Conservation (phyloP, 1,284 basidiomycete species). For the Trametes pubescens region DNA sequence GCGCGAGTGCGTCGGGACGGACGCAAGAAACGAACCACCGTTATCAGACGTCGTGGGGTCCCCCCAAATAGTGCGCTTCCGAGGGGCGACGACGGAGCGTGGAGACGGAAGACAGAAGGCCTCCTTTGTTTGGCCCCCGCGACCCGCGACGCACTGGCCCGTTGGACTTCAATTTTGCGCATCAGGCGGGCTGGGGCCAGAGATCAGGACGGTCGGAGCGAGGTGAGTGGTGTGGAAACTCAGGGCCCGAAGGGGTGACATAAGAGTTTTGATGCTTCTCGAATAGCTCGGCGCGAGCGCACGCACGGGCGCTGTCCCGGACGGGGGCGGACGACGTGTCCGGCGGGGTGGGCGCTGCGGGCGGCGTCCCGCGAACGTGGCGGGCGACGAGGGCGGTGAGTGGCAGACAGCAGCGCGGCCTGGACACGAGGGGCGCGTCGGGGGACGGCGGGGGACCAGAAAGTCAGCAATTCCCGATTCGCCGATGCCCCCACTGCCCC, state of each 20-base stretch:
- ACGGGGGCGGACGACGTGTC: not conserved
- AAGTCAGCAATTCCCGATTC: not conserved
- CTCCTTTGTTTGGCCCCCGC: constrained; percentile 18
- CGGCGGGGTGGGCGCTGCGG: constrained; percentile 3
- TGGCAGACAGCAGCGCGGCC: constrained; percentile 14
- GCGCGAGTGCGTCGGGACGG: constrained; percentile 13
- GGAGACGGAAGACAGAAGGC: constrained; percentile 19
- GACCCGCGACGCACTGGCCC: not conserved
- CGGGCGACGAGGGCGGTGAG: constrained; percentile 7
- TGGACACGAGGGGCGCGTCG: constrained; percentile 18
- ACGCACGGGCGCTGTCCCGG: not conserved
- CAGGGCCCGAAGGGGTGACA: constrained; percentile 30
- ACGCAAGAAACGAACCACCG: constrained; percentile 12
- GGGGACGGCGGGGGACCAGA: constrained; percentile 7
- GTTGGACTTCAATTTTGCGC: constrained; percentile 9
- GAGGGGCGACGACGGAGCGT: constrained; percentile 16
- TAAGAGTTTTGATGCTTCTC: constrained; percentile 33
- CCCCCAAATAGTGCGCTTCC: constrained; percentile 24
- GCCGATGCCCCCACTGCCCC: not conserved
- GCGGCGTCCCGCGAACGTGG: constrained; percentile 7
- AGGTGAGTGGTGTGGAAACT: constrained; percentile 33
- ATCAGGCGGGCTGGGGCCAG: constrained; percentile 24
- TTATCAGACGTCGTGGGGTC: constrained; percentile 23
- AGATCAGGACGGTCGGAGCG: constrained; percentile 7
- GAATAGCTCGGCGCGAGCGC: constrained; percentile 14